Conservation (phyloP, 768 basidiomycete species). For the Suillus occidentalis region DNA sequence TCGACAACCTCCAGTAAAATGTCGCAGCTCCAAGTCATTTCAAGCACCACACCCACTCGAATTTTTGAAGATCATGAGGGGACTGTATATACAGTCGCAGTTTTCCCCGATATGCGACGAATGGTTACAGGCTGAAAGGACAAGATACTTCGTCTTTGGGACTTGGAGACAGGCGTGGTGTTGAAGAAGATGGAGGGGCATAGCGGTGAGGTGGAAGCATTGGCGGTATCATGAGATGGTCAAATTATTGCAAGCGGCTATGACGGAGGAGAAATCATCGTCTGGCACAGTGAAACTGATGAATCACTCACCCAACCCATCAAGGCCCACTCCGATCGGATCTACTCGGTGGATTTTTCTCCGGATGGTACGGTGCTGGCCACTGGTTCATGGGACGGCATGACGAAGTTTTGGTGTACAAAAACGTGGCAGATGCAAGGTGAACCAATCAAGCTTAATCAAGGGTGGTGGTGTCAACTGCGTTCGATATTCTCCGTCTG, state of each 20-base stretch:
- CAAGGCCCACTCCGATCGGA: not conserved
- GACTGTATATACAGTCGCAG: not conserved
- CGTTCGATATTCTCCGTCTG: not conserved
- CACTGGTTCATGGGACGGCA: not conserved
- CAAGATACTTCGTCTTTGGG: not conserved
- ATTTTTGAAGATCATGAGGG: not conserved
- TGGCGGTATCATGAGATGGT: not conserved
- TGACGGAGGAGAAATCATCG: fast-evolving
- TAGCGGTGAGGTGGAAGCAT: fast-evolving
- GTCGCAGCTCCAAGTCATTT: not conserved
- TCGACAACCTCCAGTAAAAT: not conserved
- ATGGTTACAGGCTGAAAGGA: not conserved
- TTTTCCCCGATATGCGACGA: not conserved
- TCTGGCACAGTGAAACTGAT: not conserved
- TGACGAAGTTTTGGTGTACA: not conserved
- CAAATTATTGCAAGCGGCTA: not conserved
- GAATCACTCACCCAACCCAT: not conserved
- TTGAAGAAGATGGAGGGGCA: not conserved
- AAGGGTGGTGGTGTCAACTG: fast-evolving
- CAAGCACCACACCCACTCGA: not conserved
- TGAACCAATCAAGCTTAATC: not conserved
- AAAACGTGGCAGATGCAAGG: not conserved
- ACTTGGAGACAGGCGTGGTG: not conserved
- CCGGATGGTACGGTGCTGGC: not conserved
- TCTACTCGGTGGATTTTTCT: not conserved